Conservation (phyloP, 768 basidiomycete genomes). For the Austroboletus eburneus region DNA sequence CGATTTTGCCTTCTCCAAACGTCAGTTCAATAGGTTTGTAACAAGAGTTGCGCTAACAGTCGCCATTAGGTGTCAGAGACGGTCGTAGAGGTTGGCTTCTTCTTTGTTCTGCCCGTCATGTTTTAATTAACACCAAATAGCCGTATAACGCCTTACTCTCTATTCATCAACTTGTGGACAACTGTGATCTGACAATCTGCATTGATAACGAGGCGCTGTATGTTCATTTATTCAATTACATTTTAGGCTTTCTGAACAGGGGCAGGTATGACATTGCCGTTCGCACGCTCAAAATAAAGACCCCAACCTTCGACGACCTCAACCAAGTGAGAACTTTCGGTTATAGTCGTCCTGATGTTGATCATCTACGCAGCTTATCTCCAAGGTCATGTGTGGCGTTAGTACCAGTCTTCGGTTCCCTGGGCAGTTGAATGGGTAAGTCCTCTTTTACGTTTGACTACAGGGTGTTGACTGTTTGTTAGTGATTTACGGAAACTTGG, state of each 20-base stretch:
- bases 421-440: conserved; percentile 87
- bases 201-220: conserved; percentile 87
- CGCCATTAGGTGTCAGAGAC: conserved; percentile 40
- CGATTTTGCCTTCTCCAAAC: conserved; percentile 53
- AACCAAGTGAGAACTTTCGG: conserved; percentile 51
- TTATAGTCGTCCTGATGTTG: neutral
- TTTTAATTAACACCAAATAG: conserved; percentile 29
- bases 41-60: conserved; percentile 10
- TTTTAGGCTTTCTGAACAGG: neutral
- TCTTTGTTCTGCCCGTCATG: neutral
- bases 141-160: conserved; percentile 86
- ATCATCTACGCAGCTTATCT: conserved; percentile 49
- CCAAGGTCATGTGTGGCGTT: conserved; percentile 92
- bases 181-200: conserved; percentile 77
- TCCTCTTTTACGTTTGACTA: neutral
- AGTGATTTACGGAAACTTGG: conserved; percentile 87
- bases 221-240: conserved; percentile 16
- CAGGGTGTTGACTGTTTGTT: neutral
- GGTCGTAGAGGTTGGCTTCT: conserved; percentile 45
- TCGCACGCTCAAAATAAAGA: conserved; percentile 59
- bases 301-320: conserved; percentile 61
- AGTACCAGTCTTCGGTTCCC: conserved; percentile 91
- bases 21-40: conserved; percentile 25
- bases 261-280: conserved; percentile 68
- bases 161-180: conserved; percentile 85